Evolutionary conservation across 345 rosid genomes (phyloP).

Genomic region (Populus tremula): DNA sequence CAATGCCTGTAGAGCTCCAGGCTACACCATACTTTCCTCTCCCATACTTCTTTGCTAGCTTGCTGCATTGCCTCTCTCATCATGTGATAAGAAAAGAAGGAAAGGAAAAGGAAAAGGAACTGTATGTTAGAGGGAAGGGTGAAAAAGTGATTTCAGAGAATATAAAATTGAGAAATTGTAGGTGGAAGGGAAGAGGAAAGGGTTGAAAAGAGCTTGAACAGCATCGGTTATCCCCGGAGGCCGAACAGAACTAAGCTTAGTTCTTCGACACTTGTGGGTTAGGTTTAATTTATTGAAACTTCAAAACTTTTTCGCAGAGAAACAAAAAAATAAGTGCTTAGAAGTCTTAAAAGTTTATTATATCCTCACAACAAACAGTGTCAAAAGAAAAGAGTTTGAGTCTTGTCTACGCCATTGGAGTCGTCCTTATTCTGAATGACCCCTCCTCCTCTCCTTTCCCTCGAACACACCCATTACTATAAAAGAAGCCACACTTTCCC

Average conservation of each 20-base stretch:
- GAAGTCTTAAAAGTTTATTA: constrained; percentile 13
- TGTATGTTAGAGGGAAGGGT: background rate
- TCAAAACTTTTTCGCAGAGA: constrained; percentile 22
- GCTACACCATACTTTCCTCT: background rate
- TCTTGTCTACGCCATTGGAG: constrained; percentile 65
- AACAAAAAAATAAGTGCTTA: constrained; percentile 10
- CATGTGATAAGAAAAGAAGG: background rate
- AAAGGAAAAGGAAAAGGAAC: background rate
- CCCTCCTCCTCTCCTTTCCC: background rate
- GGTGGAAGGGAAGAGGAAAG: background rate
- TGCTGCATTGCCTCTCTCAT: background rate
- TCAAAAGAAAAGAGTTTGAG: constrained; percentile 46
- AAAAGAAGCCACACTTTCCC: constrained; percentile 38
- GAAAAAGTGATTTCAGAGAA: background rate
- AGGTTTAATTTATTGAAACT: background rate
- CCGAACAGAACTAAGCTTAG: constrained; percentile 16
- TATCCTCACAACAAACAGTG: constrained; percentile 19
- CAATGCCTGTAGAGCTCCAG: background rate
- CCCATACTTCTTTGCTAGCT: background rate
- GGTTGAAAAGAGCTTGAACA: constrained; percentile 12
- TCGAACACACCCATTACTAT: constrained; percentile 33
- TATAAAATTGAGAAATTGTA: no score
- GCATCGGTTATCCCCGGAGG: constrained; percentile 32
- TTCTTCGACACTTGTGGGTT: constrained; percentile 8
- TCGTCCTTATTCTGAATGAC: constrained; percentile 33